Percentiles rank a stretch among this genome's conserved stretches.
Conservation (phyloP, 768 basidiomycete species). For the Gloeopeniophorella convolvens region DNA sequence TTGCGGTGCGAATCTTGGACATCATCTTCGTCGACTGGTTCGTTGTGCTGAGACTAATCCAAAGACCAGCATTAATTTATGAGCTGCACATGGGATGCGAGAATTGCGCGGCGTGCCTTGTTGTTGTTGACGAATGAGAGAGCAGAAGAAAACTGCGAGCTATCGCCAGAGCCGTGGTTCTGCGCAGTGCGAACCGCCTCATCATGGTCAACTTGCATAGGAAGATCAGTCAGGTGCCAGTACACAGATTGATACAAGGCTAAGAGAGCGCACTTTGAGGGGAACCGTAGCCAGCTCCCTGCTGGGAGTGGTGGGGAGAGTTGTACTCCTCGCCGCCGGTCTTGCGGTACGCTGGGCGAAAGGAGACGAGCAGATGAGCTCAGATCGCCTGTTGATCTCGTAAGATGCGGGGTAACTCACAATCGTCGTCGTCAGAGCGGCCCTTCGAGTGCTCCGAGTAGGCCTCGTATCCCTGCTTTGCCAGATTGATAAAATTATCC, state of each 20-base stretch:
- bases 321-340: constrained; percentile 66
- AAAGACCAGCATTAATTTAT: not conserved
- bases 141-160: constrained; percentile 50
- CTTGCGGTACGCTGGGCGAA: constrained; percentile 26
- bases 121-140: constrained; percentile 46
- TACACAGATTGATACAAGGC: not conserved
- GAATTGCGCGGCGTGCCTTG: constrained; percentile 38
- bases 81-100: no score
- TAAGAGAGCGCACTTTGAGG: constrained; percentile 21
- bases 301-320: constrained; percentile 39
- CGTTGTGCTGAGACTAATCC: constrained; percentile 42
- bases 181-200: constrained; percentile 54
- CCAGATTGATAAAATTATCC: constrained; percentile 66
- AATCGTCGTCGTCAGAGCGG: constrained; percentile 38
- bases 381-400: not conserved
- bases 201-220: constrained; percentile 49
- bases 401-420: constrained; percentile 26
- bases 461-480: constrained; percentile 56
- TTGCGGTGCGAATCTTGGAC: constrained; percentile 54
- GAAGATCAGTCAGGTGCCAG: constrained; percentile 9
- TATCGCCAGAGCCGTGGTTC: constrained; percentile 48
- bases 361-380: constrained; percentile 8
- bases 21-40: constrained; percentile 61
- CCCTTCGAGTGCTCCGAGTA: constrained; percentile 31
- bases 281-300: constrained; percentile 4